Base-by-base conservation (phyloP, 768 basidiomycete species). In the Phylloporus scabripes region DNA sequence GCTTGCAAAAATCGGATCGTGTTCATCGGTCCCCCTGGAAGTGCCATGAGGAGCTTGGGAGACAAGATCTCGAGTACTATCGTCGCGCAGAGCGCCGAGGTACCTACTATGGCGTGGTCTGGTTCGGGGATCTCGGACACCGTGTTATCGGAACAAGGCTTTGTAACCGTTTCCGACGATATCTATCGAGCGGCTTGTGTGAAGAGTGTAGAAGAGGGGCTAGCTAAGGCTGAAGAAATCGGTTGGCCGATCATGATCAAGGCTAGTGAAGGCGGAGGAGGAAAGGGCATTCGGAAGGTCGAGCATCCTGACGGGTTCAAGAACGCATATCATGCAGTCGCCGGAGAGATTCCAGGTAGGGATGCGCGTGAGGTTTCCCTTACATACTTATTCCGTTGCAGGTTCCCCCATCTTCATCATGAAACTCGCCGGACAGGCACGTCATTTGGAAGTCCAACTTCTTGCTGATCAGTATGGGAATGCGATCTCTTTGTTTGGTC, bases 31-130 rank as follows among this genome's bases (percentile, higher is more conserved):
- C 96, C 96, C 18, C 96, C 96, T 11, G 96, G 96, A 41, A 95
- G 87, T 56, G 96, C 96, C 6, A 99, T 99, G 96, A 81, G 96
- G 56, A 98, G 95, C 57, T 77, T 99, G 55, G 96, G 96, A 28
- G 96, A 99, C 79, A 99, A 99, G 71, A 99, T 99, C 62, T 99
- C 96, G 1, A 96, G 93, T 67, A 98, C 96, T 7, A 98, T 99
- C 60, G 96, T 99, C 53, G 96, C 96, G 1, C 96, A 99, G 72
- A 87, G 86, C 53, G 96, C 96, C 34, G 68, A 90, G 34, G 96
- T 99, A 21, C 96, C 96, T 10, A 96, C 92, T 45, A 99, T 99
- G 96, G 75, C 96, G 32, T 99, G 96, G 96, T 97, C 94, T 15
- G 96, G 96, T 49, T 82, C 90, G 1, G 96, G 95, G 28, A 92